Percentiles rank a stretch among this genome's conserved stretches.
phyloP scores from a whole-genome alignment of 495 filamentous ascomycete genomes.

The Penicillium ochrochloron region DNA sequence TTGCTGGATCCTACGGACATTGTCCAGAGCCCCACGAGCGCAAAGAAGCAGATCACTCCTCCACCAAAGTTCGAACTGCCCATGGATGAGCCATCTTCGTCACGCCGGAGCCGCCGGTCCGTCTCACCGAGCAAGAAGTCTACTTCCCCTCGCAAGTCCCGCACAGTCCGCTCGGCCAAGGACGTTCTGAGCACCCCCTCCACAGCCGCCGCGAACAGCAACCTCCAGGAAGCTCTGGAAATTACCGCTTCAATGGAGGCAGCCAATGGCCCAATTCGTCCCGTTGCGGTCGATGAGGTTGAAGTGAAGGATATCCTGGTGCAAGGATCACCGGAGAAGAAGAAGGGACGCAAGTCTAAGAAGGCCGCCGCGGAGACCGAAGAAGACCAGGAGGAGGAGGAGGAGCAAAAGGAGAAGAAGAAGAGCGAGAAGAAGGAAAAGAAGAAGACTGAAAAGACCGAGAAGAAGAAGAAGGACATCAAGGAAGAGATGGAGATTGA shows the following conservation, averaged over 20 bases:
- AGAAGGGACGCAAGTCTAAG: conserved; percentile 36
- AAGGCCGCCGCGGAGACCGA: conserved; percentile 43
- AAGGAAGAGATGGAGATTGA: conserved; percentile 32
- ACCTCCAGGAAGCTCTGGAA: conserved; percentile 55
- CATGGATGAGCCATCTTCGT: conserved; percentile 44
- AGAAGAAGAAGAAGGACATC: conserved; percentile 29
- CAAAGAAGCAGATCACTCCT: conserved; percentile 68
- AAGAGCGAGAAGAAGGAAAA: conserved; percentile 29
- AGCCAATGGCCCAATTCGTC: conserved; percentile 18
- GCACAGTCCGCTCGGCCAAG: conserved; percentile 62
- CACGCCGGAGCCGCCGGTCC: conserved; percentile 57
- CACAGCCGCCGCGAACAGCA: conserved; percentile 53
- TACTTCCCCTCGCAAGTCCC: conserved; percentile 74
- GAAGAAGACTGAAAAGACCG: conserved; percentile 5
- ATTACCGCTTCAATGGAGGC: conserved; percentile 45
- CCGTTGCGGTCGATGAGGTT: conserved; percentile 29
- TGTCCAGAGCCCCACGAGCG: conserved; percentile 58
- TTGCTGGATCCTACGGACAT: conserved; percentile 79
- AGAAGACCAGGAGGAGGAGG: conserved; percentile 34
- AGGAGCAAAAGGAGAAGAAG: conserved; percentile 35
- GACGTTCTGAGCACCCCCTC: conserved; percentile 49
- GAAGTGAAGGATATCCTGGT: conserved; percentile 37
- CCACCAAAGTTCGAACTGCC: conserved; percentile 69
- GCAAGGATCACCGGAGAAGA: conserved; percentile 35
- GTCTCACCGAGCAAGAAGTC: conserved; percentile 63